Base-by-base conservation (phyloP, 345 rosid genomes). In the Ceriops tagal region DNA sequence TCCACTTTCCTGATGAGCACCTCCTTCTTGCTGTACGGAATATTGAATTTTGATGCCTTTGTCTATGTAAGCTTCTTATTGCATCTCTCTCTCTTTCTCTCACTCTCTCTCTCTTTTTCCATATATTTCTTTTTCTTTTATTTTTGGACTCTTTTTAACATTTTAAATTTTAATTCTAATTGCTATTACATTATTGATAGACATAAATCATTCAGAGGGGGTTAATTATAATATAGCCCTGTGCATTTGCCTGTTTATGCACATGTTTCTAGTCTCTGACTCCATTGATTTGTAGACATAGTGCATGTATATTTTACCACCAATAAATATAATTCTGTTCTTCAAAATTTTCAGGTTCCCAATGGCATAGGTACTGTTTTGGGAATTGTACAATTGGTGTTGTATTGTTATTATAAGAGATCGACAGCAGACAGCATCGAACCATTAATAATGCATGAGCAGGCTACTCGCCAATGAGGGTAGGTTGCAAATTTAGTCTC, bases 1-100 rank as follows among this genome's bases (percentile, higher is more conserved):
- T 88, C 97, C 15, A 86, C 93, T 8, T 93, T 93, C 82, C 81
- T 93, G 84, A 82, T 93, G 97, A 93, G 98, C 68, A 66, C 75
- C 11, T 86, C 91, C 1, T 91, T 93, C 84, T 63, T 88, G 11
- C 67, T 85, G 1, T 93, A 86, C 46, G 98, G 98, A 55, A 27
- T 84, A 70, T 78, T 91, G 59, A 93, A 89, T 56, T 8, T 31
- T 3, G 98, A 93, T 61, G 76, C 75, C 74, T 93, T 91, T 66
- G 62, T 93, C 63, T 83, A 78, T 65, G 98, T 90, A 85, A 83
- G 96, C 66, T 59, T 60, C 76, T 60, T 55, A 5, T 27, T 18
- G 20, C 24, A 8, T 27, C 18, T 47, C 52, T 34, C 49, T 19
- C 37, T 24, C 34, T 66, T 58, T 53, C 59, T 28, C 11, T 16